Evolutionary conservation across 345 rosid species (phyloP).

Genomic region (Acer saccharum): DNA sequence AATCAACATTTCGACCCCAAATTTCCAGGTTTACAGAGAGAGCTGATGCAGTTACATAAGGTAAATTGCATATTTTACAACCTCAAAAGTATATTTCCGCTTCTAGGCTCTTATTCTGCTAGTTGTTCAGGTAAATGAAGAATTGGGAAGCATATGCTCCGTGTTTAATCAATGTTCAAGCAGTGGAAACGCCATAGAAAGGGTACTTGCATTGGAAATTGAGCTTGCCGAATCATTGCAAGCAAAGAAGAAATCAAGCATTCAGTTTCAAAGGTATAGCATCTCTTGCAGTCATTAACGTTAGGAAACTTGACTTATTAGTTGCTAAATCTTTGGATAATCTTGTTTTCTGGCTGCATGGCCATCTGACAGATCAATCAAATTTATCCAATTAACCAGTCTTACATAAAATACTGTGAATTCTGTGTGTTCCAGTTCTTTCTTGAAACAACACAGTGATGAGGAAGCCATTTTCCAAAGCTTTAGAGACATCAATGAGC

Average conservation of each 20-base stretch:
- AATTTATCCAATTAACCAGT: neutral
- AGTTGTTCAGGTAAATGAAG: constrained; percentile 76
- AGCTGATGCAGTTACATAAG: constrained; percentile 68
- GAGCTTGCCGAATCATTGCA: constrained; percentile 90
- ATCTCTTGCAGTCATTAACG: neutral
- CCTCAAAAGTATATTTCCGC: constrained; percentile 9
- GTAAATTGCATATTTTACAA: constrained; percentile 35
- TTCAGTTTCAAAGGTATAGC: constrained; percentile 77
- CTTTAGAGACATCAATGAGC: constrained; percentile 88
- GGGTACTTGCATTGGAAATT: constrained; percentile 91
- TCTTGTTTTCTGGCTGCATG: neutral
- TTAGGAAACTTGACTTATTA: neutral
- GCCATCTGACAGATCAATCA: neutral
- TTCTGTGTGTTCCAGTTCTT: constrained; percentile 60
- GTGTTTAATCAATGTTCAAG: constrained; percentile 51
- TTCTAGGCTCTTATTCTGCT: constrained; percentile 19
- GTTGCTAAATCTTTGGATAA: neutral
- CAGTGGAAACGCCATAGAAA: constrained; percentile 73
- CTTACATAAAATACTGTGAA: neutral
- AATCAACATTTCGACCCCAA: constrained; percentile 47
- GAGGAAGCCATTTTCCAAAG: constrained; percentile 90
- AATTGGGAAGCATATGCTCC: constrained; percentile 75
- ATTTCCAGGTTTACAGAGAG: constrained; percentile 68
- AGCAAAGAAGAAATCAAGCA: constrained; percentile 63
- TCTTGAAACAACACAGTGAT: constrained; percentile 75